A percentile compares a stretch with the other conserved stretches of the same genome.
Evolutionary conservation across 2,329 filamentous ascomycete species (phyloP).

Genomic region (Sporothrix dimorphospora): DNA sequence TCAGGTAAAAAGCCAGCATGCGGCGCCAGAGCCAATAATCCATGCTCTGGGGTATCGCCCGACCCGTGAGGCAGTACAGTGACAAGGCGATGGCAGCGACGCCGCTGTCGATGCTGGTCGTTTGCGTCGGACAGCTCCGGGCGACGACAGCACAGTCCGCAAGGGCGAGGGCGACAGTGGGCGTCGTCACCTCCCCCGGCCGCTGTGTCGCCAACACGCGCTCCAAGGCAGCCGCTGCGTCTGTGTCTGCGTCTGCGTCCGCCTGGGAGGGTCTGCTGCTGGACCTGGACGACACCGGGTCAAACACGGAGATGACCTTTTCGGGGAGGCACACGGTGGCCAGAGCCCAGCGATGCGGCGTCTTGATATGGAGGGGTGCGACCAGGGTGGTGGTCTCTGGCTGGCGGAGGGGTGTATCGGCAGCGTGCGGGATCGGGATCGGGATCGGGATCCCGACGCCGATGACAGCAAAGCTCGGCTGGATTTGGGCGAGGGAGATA

Average conservation of each 20-base stretch:
- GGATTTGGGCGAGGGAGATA: background rate
- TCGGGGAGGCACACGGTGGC: background rate
- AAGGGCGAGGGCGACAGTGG: background rate
- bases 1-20: constrained; percentile 3
- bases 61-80: background rate
- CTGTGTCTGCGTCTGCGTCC: no score
- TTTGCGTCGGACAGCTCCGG: background rate
- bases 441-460: background rate
- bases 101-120: background rate
- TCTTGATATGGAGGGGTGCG: background rate
- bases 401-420: background rate
- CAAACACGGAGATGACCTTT: background rate
- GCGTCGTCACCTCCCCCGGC: background rate
- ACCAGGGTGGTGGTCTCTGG: background rate
- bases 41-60: background rate
- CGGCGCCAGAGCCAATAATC: background rate
- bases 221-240: background rate
- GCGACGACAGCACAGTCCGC: background rate
- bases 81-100: background rate
- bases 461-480: background rate
- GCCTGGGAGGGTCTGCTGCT: no score
- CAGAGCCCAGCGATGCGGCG: background rate
- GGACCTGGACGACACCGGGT: no score
- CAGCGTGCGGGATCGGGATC: no score
- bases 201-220: background rate